These are phyloP conservation scores for Russula compacta DNA, from an alignment of 768 basidiomycete genomes.

Conservation along the genomic window DNA sequence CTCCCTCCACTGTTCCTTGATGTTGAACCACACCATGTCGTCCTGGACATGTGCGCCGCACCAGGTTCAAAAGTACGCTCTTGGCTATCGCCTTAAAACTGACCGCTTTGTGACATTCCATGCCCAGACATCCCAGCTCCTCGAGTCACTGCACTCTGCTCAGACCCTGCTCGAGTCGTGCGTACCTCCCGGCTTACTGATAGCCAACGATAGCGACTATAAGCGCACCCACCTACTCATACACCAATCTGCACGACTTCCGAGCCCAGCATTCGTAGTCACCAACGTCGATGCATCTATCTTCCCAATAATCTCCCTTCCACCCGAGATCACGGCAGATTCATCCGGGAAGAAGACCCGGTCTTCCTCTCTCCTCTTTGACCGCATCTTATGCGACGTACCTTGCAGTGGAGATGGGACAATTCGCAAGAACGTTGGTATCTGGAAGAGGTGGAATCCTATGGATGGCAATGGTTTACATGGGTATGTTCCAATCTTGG, in stretches of 20 bases:
- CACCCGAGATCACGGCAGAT: constrained; percentile 25
- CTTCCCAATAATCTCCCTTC: constrained; percentile 58
- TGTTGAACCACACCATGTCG: constrained; percentile 89
- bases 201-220: constrained; percentile 93
- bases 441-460: constrained; percentile 89
- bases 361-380: constrained; percentile 56
- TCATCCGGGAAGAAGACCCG: constrained; percentile 28
- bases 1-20: constrained; percentile 93
- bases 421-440: constrained; percentile 85
- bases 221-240: constrained; percentile 94
- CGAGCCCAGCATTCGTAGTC: constrained; percentile 86
- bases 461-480: constrained; percentile 90
- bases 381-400: constrained; percentile 92
- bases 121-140: constrained; percentile 80
- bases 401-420: constrained; percentile 98
- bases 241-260: constrained; percentile 92
- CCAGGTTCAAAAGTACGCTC: constrained; percentile 83
- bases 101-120: not conserved
- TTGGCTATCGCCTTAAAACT: not conserved
- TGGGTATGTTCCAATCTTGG: constrained; percentile 38
- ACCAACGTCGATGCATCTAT: constrained; percentile 94
- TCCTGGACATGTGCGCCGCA: constrained; percentile 97
- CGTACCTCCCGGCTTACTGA: constrained; percentile 74
- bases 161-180: constrained; percentile 55
- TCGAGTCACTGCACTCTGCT: constrained; percentile 87